Base-by-base conservation (phyloP, 148 eudicot genomes). In the Suaeda aralocaspica region DNA sequence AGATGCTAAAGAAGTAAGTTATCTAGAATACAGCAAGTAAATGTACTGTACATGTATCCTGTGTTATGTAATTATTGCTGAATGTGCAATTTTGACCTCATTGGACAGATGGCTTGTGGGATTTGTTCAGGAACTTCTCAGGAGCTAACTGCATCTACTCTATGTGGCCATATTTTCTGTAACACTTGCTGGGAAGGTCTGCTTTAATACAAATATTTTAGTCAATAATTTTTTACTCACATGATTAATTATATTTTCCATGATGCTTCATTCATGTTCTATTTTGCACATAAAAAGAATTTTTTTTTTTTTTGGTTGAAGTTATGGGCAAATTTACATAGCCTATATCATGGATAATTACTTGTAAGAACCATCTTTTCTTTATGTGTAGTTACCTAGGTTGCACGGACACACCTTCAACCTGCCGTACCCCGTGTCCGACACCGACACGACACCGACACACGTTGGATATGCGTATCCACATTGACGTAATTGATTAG, bases 161-260 rank as follows among this genome's bases (percentile, higher is more conserved):
- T 30, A 11, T 77, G 80, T 30, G 62, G 72, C 18, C 76, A 77
- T 24, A 59, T 41, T 13, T 72, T 72, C 48, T 72, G 80, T 31
- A 29, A 22, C 0, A 49, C 29, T 8, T 72, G 80, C 9, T 72
- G 76, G 72, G 49, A 49, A 41, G 76, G 80, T 77, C 13, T 19
- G 62, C 66, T 77, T 33, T 59, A 24, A 36, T 61, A 42, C n/a
- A n/a, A 13, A 14, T 2, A 30, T 48, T 16, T 12, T 39, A 14
- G 12, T 62, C n/a, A n/a, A n/a, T n/a, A n/a, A n/a, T n/a, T n/a
- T n/a, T n/a, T n/a, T n/a, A n/a, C n/a, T n/a, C n/a, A n/a, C n/a
- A n/a, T n/a, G n/a, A n/a, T n/a, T n/a, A 4, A 36, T 36, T 36
- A 4, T 3, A 36, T 4, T 36, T 36, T 36, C 41, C 41, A 18